These are phyloP conservation scores for Trichoderma gamsii DNA, from an alignment of 495 filamentous ascomycete genomes.

Conservation along the genomic window DNA sequence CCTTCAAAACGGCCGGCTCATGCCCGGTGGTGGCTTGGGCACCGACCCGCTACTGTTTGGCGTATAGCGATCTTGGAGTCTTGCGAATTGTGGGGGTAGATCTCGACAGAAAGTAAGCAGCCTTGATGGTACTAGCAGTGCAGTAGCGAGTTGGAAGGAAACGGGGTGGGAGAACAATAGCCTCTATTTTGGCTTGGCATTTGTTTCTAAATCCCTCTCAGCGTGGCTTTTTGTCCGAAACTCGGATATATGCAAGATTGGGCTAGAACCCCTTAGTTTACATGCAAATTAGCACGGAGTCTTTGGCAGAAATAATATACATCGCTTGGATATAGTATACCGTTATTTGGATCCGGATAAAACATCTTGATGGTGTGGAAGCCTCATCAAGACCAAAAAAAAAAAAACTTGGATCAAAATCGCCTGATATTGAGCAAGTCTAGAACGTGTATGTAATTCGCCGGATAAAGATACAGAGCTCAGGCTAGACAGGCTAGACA, in stretches of 20 bases:
- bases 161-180: background rate
- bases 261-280: no score
- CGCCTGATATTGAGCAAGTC: background rate
- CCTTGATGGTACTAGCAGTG: background rate
- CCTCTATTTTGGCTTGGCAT: background rate
- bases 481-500: no score
- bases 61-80: slow-evolving; percentile 75
- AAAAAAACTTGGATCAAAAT: background rate
- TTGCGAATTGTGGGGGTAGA: slow-evolving; percentile 73
- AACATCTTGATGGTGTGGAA: background rate
- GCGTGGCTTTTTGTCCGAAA: no score
- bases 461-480: background rate
- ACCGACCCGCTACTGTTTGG: slow-evolving; percentile 80
- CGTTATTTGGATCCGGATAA: background rate
- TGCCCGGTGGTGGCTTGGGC: slow-evolving; percentile 79
- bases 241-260: no score
- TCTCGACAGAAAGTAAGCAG: slow-evolving; percentile 34
- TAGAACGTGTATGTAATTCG: background rate
- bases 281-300: no score
- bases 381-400: background rate
- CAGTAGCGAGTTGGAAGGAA: background rate
- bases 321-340: background rate
- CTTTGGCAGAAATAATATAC: background rate
- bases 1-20: slow-evolving; percentile 59
- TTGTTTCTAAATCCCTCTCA: background rate